Base-by-base conservation (phyloP, 2,329 filamentous ascomycete species). In the Stachybotrys echinatus region DNA sequence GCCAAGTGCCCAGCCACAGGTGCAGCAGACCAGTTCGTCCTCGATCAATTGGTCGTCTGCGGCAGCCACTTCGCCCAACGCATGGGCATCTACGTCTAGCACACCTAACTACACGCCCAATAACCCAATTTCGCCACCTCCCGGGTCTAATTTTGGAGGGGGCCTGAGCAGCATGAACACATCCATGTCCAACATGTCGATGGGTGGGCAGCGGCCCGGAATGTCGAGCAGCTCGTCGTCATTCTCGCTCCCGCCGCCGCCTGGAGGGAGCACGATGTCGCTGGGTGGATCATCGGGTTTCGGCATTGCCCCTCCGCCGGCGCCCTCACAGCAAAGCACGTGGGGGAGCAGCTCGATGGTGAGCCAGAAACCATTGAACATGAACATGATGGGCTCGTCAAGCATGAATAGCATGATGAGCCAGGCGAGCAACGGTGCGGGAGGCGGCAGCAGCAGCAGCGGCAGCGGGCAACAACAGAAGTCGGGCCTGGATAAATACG, bases 401-500 rank as follows among this genome's bases (percentile, higher is more conserved):
- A 56, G 55, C 23, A 59, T 61, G 48, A 59, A 57, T 46, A 64
- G 47, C 50, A 58, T 55, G 50, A 58, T 53, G 49, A 62, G 49
- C 57, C 59, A 49, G 49, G 57, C 45, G 50, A 60, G 21, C 51
- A 58, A 31, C 57, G 27, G 57, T 18, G 42, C 42, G 42, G 55
- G 62, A 45, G n/a, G n/a, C 59, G 61, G 52, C 60, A 62, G 49
- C 59, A 62, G 53, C 58, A 63, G 53, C 57, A 59, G 48, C 18
- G 46, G 49, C 10, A 52, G 56, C 23, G 52, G 51, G 42, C 65
- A 68, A 50, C 67, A 65, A 50, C 67, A 65, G 50, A 76, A 74
- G 58, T 74, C 76, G 5, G 82, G 83, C 0, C 69, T 87, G 67
- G 83, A 85, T 65, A 84, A 83, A 68, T 88, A 87, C 55, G 79